phyloP scores from a whole-genome alignment of 108 stramenopile genomes.

The Cyclotella cryptica region DNA sequence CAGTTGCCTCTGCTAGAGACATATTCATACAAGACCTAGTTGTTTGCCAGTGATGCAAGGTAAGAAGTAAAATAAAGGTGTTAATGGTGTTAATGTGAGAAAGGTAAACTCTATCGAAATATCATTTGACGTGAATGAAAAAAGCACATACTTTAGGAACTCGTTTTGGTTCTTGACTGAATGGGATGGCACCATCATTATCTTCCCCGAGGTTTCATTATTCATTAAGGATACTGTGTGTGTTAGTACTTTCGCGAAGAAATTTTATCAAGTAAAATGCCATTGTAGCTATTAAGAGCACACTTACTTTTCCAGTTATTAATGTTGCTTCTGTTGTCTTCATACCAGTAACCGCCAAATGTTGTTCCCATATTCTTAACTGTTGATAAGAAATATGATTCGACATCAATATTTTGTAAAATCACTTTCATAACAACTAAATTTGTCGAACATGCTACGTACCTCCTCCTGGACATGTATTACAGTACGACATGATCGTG shows the following conservation, averaged over 20 bases:
- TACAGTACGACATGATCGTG: slow-evolving; percentile 7
- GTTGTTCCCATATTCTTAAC: not conserved
- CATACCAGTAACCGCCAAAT: slow-evolving; percentile 17
- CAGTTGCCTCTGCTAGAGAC: slow-evolving; percentile 3
- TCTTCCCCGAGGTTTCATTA: not conserved
- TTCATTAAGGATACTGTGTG: not conserved
- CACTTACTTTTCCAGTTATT: slow-evolving; percentile 4
- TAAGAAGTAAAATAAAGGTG: too few relatives aligned
- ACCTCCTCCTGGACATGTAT: not conserved
- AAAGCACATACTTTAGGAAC: slow-evolving; percentile 11
- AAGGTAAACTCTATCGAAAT: too few relatives aligned
- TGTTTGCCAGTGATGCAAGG: not conserved
- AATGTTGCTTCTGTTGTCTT: not conserved
- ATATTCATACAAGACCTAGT: slow-evolving; percentile 1
- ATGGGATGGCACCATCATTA: not conserved
- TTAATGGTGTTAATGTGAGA: too few relatives aligned
- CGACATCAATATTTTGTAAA: too few relatives aligned
- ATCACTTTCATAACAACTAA: too few relatives aligned
- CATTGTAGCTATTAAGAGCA: too few relatives aligned
- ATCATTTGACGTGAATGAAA: too few relatives aligned
- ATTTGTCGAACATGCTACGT: too few relatives aligned
- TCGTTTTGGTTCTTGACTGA: slow-evolving; percentile 1
- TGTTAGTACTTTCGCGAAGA: too few relatives aligned
- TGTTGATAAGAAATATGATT: too few relatives aligned
- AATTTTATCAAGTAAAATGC: too few relatives aligned